phyloP scores from a whole-genome alignment of 306 rosid genomes.

The Alnus rubra region DNA sequence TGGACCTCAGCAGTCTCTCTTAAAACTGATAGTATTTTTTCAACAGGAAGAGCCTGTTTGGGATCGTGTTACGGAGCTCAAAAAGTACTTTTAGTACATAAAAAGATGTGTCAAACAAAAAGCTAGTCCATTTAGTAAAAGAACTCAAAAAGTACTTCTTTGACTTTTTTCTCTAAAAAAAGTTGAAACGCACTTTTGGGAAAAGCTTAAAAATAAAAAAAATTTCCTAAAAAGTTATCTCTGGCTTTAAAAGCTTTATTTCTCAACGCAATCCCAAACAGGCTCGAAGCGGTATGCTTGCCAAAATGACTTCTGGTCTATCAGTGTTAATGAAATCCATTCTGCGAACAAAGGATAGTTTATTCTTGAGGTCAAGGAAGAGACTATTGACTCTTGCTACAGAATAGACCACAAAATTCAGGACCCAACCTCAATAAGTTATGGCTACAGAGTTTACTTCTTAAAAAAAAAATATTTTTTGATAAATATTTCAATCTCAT shows the following conservation, averaged over 20 bases:
- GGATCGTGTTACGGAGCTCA: too few species aligned
- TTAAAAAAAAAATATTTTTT: background rate
- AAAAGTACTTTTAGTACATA: too few species aligned
- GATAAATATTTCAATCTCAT: too few species aligned
- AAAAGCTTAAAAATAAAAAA: too few species aligned
- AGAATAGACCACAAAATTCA: background rate
- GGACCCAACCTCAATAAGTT: background rate
- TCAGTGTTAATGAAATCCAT: background rate
- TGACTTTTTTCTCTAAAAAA: too few species aligned
- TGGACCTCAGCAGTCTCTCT: background rate
- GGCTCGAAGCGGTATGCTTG: background rate
- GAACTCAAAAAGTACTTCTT: too few species aligned
- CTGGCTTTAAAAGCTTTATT: too few species aligned
- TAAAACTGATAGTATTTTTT: background rate
- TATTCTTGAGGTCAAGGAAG: background rate
- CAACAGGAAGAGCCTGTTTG: background rate
- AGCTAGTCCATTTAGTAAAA: too few species aligned
- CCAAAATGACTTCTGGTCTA: background rate
- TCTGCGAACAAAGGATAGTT: background rate
- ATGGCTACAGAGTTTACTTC: background rate
- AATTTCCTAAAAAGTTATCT: too few species aligned
- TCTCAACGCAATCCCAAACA: too few species aligned
- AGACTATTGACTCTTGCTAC: background rate
- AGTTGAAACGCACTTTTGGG: too few species aligned
- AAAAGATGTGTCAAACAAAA: too few species aligned